Conservation (phyloP, 768 basidiomycete genomes). For the Lyophyllum atratum region DNA sequence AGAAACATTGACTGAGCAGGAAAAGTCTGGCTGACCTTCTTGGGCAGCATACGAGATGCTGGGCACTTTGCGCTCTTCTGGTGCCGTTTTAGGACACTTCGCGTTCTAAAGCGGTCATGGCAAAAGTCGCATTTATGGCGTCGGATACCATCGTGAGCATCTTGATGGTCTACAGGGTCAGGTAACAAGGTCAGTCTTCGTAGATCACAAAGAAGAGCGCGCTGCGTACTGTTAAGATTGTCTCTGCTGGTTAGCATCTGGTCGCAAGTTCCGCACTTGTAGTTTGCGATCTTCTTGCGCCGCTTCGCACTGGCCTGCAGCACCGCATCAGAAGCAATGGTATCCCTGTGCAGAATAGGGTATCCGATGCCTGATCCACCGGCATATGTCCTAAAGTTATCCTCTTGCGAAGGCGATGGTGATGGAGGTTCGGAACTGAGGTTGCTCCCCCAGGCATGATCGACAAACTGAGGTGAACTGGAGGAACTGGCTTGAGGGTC, state of each 20-base stretch:
- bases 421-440: constrained; percentile 2
- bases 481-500: neutral
- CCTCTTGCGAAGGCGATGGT: constrained; percentile 1
- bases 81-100: constrained; percentile 20
- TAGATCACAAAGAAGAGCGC: neutral
- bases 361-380: constrained; percentile 1
- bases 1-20: neutral
- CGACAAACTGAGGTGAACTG: neutral
- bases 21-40: constrained; percentile 1
- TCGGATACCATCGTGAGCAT: constrained; percentile 15
- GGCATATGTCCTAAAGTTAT: constrained; percentile 11
- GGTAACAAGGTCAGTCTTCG: neutral
- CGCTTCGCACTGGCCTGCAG: constrained; percentile 17
- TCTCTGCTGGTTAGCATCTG: constrained; percentile 18
- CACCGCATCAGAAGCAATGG: constrained; percentile 19
- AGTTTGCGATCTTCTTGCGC: constrained; percentile 11
- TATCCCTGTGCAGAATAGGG: constrained; percentile 15
- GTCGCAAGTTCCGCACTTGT: constrained; percentile 6
- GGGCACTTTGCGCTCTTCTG: constrained; percentile 20
- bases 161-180: constrained; percentile 12
- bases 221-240: constrained; percentile 17
- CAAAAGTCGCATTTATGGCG: constrained; percentile 15
- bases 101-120: constrained; percentile 17
- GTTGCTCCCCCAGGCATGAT: neutral
- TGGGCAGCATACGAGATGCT: neutral